Conservation (phyloP, 1,284 basidiomycete genomes). For the Mycena citricolor region DNA sequence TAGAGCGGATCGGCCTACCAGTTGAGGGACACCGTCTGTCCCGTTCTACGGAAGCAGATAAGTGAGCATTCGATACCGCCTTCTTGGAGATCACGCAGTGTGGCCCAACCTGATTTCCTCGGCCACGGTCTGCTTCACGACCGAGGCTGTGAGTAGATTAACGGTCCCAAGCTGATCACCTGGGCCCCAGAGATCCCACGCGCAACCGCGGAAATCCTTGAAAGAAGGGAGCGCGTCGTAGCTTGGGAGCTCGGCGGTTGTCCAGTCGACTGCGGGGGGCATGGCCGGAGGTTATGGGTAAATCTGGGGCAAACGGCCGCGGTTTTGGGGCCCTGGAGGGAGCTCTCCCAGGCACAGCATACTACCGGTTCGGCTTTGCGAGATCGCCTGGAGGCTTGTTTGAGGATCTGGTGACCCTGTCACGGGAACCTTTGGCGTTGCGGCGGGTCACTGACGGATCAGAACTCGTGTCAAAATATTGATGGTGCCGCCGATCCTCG, state of each 20-base stretch:
- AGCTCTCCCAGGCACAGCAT: too few relatives aligned
- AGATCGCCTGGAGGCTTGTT: too few relatives aligned
- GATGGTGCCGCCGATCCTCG: too few relatives aligned
- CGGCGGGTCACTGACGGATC: too few relatives aligned
- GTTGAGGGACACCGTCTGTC: conserved; percentile 58
- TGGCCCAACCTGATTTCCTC: conserved; percentile 60
- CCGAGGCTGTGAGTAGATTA: conserved; percentile 64
- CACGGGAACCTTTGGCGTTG: too few relatives aligned
- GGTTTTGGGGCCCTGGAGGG: too few relatives aligned
- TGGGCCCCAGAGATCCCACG: conserved; percentile 72
- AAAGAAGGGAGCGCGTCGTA: conserved; percentile 64
- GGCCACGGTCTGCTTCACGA: conserved; percentile 58
- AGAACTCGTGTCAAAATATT: too few relatives aligned
- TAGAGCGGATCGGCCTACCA: conserved; percentile 44
- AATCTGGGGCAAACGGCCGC: too few relatives aligned
- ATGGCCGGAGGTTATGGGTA: too few relatives aligned
- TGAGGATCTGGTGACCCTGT: too few relatives aligned
- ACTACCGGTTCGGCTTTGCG: too few relatives aligned
- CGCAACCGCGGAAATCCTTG: conserved; percentile 59
- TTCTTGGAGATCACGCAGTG: conserved; percentile 2
- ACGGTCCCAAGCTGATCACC: conserved; percentile 72
- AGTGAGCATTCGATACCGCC: conserved; percentile 10
- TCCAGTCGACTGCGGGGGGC: conserved; percentile 22
- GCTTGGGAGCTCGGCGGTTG: conserved; percentile 40
- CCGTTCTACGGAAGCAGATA: conserved; percentile 38